Evolutionary conservation across 2,329 filamentous ascomycete species (phyloP).

Genomic region (Penicillium paneum): DNA sequence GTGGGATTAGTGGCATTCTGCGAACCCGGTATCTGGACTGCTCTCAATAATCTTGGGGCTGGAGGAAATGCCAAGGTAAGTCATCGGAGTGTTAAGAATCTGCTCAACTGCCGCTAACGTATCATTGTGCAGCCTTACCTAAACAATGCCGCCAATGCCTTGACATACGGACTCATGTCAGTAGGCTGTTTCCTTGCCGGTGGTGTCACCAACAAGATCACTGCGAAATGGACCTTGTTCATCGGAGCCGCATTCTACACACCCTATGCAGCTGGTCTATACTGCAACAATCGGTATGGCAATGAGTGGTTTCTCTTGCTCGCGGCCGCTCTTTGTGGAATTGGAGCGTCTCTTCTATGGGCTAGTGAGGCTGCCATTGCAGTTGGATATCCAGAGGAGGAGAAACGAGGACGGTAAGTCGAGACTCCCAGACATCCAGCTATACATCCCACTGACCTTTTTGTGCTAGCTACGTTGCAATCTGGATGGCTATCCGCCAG

Average conservation of each 20-base stretch:
- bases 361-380: conserved; percentile 43
- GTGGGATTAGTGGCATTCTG: conserved; percentile 43
- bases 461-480: conserved; percentile 39
- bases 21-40: conserved; percentile 46
- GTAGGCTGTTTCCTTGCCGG: conserved; percentile 47
- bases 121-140: conserved; percentile 43
- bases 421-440: conserved; percentile 8
- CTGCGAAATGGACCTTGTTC: conserved; percentile 41
- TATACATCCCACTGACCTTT: neutral
- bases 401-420: conserved; percentile 45
- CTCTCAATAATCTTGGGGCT: conserved; percentile 45
- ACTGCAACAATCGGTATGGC: conserved; percentile 48
- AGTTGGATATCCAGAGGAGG: conserved; percentile 47
- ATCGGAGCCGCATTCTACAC: conserved; percentile 43
- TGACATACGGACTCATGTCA: conserved; percentile 49
- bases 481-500: conserved; percentile 54
- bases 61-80: conserved; percentile 33
- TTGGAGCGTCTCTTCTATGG: conserved; percentile 42
- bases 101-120: neutral
- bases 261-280: conserved; percentile 36
- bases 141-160: conserved; percentile 50
- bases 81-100: neutral
- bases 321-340: conserved; percentile 45
- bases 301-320: conserved; percentile 50
- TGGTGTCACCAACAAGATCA: conserved; percentile 44